Evolutionary conservation across 2,329 filamentous ascomycete genomes (phyloP).

Genomic region (Uncinocarpus reesii): DNA sequence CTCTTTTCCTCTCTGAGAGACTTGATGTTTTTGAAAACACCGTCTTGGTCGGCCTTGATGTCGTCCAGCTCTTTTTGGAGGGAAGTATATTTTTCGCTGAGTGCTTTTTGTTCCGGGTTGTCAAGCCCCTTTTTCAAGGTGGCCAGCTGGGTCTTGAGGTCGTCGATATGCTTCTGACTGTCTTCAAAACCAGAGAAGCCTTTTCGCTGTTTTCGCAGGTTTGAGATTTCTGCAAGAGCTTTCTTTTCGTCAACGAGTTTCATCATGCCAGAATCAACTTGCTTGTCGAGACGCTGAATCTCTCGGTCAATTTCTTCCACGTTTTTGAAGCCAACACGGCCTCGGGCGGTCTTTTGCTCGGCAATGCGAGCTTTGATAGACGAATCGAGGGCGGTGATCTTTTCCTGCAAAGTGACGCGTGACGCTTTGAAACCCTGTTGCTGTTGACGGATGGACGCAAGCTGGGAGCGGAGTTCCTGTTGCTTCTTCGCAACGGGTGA

Average conservation of each 20-base stretch:
- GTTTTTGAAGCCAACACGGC: slow-evolving; percentile 74
- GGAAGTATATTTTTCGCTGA: slow-evolving; percentile 74
- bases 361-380: slow-evolving; percentile 73
- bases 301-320: slow-evolving; percentile 77
- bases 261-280: slow-evolving; percentile 82
- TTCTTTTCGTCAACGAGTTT: slow-evolving; percentile 97
- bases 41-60: slow-evolving; percentile 87
- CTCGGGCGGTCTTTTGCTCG: slow-evolving; percentile 77
- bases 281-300: slow-evolving; percentile 68
- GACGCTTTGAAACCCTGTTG: slow-evolving; percentile 80
- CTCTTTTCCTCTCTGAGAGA: slow-evolving; percentile 73
- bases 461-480: slow-evolving; percentile 71
- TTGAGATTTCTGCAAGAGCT: slow-evolving; percentile 70
- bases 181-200: slow-evolving; percentile 77
- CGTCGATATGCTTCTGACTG: slow-evolving; percentile 78
- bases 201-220: slow-evolving; percentile 80
- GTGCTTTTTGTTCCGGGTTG: slow-evolving; percentile 78
- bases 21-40: slow-evolving; percentile 79
- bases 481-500: slow-evolving; percentile 72
- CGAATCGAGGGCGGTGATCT: slow-evolving; percentile 85
- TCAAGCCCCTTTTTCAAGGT: slow-evolving; percentile 81
- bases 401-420: slow-evolving; percentile 67
- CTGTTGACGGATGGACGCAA: slow-evolving; percentile 73
- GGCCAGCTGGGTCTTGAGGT: slow-evolving; percentile 76
- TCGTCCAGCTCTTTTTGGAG: slow-evolving; percentile 79